Base-by-base conservation (phyloP, 345 rosid species). In the Pugionium cornutum region DNA sequence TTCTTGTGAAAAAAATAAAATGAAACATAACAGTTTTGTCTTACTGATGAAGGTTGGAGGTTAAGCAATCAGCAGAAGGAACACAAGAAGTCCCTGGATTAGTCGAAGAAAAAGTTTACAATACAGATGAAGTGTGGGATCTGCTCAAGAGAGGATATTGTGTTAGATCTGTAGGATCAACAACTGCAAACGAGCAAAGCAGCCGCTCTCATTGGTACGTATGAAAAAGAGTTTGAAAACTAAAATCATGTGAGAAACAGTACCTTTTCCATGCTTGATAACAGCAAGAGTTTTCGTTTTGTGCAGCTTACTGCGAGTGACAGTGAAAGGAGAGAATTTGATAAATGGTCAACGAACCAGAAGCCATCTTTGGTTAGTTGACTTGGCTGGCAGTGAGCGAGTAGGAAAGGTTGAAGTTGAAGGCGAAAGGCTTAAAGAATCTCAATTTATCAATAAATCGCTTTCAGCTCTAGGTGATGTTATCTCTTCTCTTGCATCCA, bases 401-500 rank as follows among this genome's bases (percentile, higher is more conserved):
- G 91, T 94, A 61, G 96, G 95, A 62, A 88, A 88, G 78, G 83
- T 86, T 66, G 99, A 94, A 75, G 97, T 85, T 52, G 95, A 86
- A 68, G 96, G 99, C 36, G 97, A 90, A 72, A 84, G 97, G 67
- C 69, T 90, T 77, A 94, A 88, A 81, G 99, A 94, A 78, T 90
- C 97, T 58, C 96, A 88, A 10, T 90, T 83, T 73, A 90, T 94
- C 57, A 94, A 94, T 55, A 94, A 88, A 72, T 90, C 99, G 27
- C 96, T 94, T 45, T 94, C 99, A 0, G 96, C 99, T 5, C 92
- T 94, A n/a, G 99, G 99, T 37, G 99, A 94, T 76, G 99, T 90
- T 53, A 87, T 94, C 49, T 77, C 95, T 60, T 86, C 97, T 25
- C 96, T 90, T 68, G 97, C 99, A 51, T 86, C 95, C 48, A 94